Conservation (phyloP, 1,139 yeast genomes). For the Diutina sp. region DNA sequence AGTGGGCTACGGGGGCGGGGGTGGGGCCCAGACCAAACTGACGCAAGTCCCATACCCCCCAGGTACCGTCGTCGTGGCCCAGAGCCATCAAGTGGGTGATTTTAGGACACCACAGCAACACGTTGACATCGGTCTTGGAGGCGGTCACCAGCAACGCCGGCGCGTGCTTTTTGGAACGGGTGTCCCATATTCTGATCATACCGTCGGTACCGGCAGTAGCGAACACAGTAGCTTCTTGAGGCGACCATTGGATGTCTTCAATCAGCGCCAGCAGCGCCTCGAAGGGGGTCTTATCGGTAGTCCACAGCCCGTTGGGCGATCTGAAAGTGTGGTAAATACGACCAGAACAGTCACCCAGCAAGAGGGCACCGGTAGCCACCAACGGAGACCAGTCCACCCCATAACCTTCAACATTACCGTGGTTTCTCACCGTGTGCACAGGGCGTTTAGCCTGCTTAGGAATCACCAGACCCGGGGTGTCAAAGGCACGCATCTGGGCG, state of each 20-base stretch:
- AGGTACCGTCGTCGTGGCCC: conserved; percentile 94
- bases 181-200: conserved; percentile 89
- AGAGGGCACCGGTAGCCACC: conserved; percentile 63
- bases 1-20: conserved; percentile 79
- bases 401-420: conserved; percentile 95
- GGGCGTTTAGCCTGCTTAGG: conserved; percentile 76
- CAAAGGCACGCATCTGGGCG: conserved; percentile 72
- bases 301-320: conserved; percentile 60
- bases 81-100: conserved; percentile 81
- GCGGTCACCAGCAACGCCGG: conserved; percentile 85
- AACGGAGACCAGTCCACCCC: conserved; percentile 96
- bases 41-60: conserved; percentile 98
- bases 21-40: conserved; percentile 46
- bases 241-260: conserved; percentile 96
- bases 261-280: conserved; percentile 56
- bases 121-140: conserved; percentile 80
- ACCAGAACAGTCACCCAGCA: conserved; percentile 86
- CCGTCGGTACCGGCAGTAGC: conserved; percentile 94
- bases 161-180: conserved; percentile 81
- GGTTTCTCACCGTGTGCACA: conserved; percentile 68
- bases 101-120: conserved; percentile 89
- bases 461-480: conserved; percentile 73
- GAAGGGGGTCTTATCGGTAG: conserved; percentile 76
- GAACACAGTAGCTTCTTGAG: conserved; percentile 81
- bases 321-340: conserved; percentile 68